These are phyloP conservation scores for Thermomyces lanuginosus DNA, from an alignment of 2,329 filamentous ascomycete species.

Conservation along the genomic window DNA sequence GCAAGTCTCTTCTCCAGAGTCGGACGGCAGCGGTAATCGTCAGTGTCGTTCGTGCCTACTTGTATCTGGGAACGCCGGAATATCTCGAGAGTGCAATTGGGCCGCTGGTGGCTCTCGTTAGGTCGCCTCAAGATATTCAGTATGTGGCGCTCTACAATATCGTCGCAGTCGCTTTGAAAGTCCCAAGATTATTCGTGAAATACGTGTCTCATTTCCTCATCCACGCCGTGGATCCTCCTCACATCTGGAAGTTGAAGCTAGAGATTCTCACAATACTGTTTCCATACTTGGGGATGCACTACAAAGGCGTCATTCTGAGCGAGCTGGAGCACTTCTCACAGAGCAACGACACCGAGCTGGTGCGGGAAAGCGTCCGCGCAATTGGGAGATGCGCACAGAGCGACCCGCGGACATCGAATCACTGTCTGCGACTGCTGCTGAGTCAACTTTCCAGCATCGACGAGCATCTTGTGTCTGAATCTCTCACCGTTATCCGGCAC, in stretches of 20 bases:
- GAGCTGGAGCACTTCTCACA: conserved; percentile 89
- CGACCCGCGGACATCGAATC: conserved; percentile 50
- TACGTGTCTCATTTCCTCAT: conserved; percentile 85
- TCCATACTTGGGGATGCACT: conserved; percentile 55
- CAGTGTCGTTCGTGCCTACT: conserved; percentile 69
- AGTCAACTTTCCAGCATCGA: conserved; percentile 79
- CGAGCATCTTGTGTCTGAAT: conserved; percentile 76
- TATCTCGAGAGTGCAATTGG: conserved; percentile 64
- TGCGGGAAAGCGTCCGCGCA: conserved; percentile 77
- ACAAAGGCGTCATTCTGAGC: conserved; percentile 74
- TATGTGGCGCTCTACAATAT: conserved; percentile 87
- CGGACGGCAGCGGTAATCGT: conserved; percentile 87
- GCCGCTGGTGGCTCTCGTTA: conserved; percentile 69
- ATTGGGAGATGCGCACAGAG: conserved; percentile 86
- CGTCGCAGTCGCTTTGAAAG: conserved; percentile 68
- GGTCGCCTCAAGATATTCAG: conserved; percentile 72
- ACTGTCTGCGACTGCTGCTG: conserved; percentile 69
- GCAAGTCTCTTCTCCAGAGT: conserved; percentile 73
- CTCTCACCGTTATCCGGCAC: conserved; percentile 84
- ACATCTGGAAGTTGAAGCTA: conserved; percentile 81
- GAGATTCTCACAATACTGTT: conserved; percentile 86
- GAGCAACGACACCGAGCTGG: conserved; percentile 55
- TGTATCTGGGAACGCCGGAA: conserved; percentile 63
- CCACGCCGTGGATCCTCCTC: conserved; percentile 57
- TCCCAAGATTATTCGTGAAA: conserved; percentile 66